phyloP scores from a whole-genome alignment of 2,329 filamentous ascomycete genomes.

The Fusarium penzigii region DNA sequence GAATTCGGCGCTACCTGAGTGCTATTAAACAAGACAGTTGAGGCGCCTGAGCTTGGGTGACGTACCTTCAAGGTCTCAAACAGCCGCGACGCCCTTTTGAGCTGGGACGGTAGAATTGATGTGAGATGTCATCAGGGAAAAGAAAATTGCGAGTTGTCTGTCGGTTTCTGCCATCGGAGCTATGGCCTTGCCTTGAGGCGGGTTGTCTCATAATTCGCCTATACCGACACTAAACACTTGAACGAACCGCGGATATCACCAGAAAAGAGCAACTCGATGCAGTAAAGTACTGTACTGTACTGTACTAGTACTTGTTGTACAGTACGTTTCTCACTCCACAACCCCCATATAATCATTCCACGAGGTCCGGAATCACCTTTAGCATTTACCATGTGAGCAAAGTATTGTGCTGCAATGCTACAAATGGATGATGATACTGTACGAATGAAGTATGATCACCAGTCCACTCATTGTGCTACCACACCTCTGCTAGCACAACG shows the following conservation, averaged over 20 bases:
- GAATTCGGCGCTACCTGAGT: conserved; percentile 21
- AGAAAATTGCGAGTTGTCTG: too few relatives aligned
- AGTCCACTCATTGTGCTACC: too few relatives aligned
- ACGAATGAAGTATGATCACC: too few relatives aligned
- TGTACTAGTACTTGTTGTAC: conserved; percentile 7
- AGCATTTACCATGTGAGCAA: not conserved
- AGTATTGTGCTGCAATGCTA: not conserved
- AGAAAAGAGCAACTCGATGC: conserved; percentile 11
- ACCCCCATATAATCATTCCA: conserved; percentile 15
- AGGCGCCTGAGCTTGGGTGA: conserved; percentile 19
- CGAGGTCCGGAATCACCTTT: conserved; percentile 15
- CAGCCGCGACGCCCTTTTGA: conserved; percentile 6
- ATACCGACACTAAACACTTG: conserved; percentile 27
- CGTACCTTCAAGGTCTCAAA: conserved; percentile 2
- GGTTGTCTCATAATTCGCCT: conserved; percentile 20
- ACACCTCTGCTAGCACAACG: too few relatives aligned
- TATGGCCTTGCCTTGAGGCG: not conserved
- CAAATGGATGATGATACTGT: not conserved
- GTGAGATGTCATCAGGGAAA: conserved; percentile 21
- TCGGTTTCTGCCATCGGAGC: conserved; percentile 8
- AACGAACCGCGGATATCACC: conserved; percentile 18
- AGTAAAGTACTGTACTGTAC: too few relatives aligned
- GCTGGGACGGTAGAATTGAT: conserved; percentile 24
- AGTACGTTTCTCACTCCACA: conserved; percentile 19
- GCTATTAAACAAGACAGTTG: conserved; percentile 16